These are phyloP conservation scores for Penicillium coffeae DNA, from an alignment of 495 filamentous ascomycete genomes.

Conservation along the genomic window DNA sequence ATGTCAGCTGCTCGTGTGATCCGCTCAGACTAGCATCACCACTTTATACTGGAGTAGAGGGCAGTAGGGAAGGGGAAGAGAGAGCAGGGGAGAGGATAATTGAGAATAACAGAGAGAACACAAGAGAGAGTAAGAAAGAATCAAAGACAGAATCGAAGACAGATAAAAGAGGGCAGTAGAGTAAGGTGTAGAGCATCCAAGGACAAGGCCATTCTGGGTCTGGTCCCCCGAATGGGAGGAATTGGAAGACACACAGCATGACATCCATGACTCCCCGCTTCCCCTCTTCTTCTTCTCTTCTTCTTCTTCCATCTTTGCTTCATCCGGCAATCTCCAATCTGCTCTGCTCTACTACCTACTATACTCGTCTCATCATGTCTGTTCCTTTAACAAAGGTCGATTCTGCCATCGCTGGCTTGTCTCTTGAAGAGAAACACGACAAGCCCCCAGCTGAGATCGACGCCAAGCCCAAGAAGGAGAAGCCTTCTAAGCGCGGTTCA, in stretches of 20 bases:
- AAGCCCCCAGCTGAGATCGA: slow-evolving; percentile 23
- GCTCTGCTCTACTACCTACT: too few species aligned
- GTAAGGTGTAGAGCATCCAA: not conserved
- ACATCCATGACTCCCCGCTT: slow-evolving; percentile 28
- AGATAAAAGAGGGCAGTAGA: not conserved
- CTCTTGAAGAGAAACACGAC: slow-evolving; percentile 55
- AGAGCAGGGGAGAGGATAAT: not conserved
- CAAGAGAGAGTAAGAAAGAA: not conserved
- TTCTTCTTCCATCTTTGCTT: slow-evolving; percentile 17
- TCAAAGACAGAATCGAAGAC: not conserved
- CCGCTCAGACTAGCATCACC: too few species aligned
- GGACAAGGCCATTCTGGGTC: not conserved
- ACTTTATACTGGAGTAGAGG: too few species aligned
- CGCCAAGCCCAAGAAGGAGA: slow-evolving; percentile 36
- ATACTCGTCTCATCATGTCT: too few species aligned
- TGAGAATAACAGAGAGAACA: not conserved
- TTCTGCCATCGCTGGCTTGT: slow-evolving; percentile 76
- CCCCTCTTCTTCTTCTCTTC: slow-evolving; percentile 16
- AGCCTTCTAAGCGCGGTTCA: slow-evolving; percentile 49
- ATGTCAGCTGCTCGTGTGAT: slow-evolving; percentile 39
- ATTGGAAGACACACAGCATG: slow-evolving; percentile 9
- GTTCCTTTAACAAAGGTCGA: slow-evolving; percentile 79
- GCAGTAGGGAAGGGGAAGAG: not conserved
- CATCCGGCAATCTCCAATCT: slow-evolving; percentile 22
- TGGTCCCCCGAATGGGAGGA: not conserved